Conservation (phyloP, 75 land plant genomes). For the Selaginella tamariscina region DNA sequence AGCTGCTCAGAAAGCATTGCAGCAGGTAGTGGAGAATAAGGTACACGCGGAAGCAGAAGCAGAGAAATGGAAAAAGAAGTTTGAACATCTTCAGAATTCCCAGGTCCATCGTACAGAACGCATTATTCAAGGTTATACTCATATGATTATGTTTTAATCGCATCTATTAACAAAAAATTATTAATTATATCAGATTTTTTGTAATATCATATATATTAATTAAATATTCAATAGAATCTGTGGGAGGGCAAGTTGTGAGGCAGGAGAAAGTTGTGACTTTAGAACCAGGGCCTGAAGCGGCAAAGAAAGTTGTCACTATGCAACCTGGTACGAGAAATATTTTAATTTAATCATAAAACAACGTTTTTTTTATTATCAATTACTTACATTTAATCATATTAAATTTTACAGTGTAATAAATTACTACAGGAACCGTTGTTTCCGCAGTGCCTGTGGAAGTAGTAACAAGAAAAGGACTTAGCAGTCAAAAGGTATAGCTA, state of each 20-base stretch:
- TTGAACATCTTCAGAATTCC: slow-evolving; percentile 27
- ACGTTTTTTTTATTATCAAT: too few relatives aligned
- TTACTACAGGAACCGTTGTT: too few relatives aligned
- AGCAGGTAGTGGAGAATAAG: slow-evolving; percentile 65
- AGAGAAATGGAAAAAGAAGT: slow-evolving; percentile 85
- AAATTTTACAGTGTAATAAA: too few relatives aligned
- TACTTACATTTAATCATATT: too few relatives aligned
- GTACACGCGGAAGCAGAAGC: slow-evolving; percentile 84
- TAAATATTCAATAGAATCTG: background rate
- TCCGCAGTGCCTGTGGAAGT: background rate
- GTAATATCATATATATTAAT: too few relatives aligned
- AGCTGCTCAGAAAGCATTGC: slow-evolving; percentile 77
- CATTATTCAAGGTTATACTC: background rate
- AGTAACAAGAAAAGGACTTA: background rate
- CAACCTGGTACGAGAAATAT: background rate
- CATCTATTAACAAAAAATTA: too few relatives aligned
- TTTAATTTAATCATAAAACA: too few relatives aligned
- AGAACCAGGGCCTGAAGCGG: background rate
- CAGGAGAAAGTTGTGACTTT: background rate
- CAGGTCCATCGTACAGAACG: background rate
- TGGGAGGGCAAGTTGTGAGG: background rate
- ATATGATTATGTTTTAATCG: too few relatives aligned
- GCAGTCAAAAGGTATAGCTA: background rate
- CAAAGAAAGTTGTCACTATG: background rate
- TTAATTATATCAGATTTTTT: too few relatives aligned